Percentiles rank a stretch among this genome's conserved stretches.
Conservation (phyloP, 2,329 filamentous ascomycete genomes). For the Hymenotorrendiella dingleyae region DNA sequence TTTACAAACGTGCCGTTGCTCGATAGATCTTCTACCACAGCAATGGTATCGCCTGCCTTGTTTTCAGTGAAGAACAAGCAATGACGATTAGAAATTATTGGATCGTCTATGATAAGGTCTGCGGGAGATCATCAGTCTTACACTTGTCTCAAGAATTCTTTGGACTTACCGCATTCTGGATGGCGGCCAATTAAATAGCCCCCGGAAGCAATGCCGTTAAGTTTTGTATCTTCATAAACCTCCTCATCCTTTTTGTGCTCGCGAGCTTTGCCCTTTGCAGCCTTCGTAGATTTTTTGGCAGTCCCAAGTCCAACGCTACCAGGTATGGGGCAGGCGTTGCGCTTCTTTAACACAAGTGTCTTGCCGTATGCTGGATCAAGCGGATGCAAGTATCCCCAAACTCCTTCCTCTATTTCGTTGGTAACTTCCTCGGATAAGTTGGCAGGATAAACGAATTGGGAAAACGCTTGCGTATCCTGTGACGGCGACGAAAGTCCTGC, state of each 20-base stretch:
- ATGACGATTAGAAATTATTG: slow-evolving; percentile 82
- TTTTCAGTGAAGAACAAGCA: slow-evolving; percentile 62
- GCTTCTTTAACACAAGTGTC: slow-evolving; percentile 67
- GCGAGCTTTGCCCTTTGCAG: slow-evolving; percentile 38
- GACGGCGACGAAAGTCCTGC: slow-evolving; percentile 51
- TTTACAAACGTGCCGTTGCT: slow-evolving; percentile 97
- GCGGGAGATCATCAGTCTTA: slow-evolving; percentile 2
- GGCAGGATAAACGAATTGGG: slow-evolving; percentile 73
- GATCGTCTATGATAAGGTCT: slow-evolving; percentile 70
- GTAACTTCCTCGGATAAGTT: slow-evolving; percentile 74
- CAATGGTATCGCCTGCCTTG: slow-evolving; percentile 53
- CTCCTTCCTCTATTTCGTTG: slow-evolving; percentile 67
- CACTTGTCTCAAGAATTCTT: slow-evolving; percentile 2
- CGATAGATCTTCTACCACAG: slow-evolving; percentile 86
- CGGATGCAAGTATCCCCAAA: slow-evolving; percentile 93
- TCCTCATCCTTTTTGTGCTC: slow-evolving; percentile 48
- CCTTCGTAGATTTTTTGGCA: slow-evolving; percentile 31
- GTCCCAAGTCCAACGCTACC: slow-evolving; percentile 36
- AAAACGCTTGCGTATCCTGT: slow-evolving; percentile 71
- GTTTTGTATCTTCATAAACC: slow-evolving; percentile 56
- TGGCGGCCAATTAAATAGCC: slow-evolving; percentile 92
- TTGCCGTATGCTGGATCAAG: slow-evolving; percentile 66
- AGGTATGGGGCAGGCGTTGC: slow-evolving; percentile 62
- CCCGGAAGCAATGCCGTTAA: slow-evolving; percentile 58
- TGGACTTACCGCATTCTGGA: slow-evolving; percentile 76